Evolutionary conservation across 139 green algal genomes (phyloP), one percentile per base, ranked within the genome.

Genomic region (Coccomyxa sp.): DNA sequence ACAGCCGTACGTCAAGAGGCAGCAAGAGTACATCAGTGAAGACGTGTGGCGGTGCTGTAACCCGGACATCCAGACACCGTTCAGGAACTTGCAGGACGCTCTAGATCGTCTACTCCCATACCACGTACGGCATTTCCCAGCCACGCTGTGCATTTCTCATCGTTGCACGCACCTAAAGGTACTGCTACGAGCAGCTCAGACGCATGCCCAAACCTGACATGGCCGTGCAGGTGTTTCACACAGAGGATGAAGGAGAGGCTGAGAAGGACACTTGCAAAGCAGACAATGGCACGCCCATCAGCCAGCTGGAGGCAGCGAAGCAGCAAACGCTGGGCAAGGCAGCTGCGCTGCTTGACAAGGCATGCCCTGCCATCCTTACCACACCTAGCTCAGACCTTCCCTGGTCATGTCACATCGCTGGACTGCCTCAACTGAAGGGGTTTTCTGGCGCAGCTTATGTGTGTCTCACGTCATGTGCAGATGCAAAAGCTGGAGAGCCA

Each of bases 71-170:
- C 69, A 83, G 16, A 79, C 27, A 0, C 86, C 83, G 16, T 91
- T 91, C 41, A 37, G n/a, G 18, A 78, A 73, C 69, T 18, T 90
- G 7, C 78, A 85, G 27, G 86, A 91, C 58, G 86, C 88, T 0
- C 44, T 92, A 14, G 81, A 88, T 37, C 84, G 87, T n/a, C 85
- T 91, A 55, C 80, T 92, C 34, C 84, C 88, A 27, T 91, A 87
- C 33, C 86, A 91, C 55, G 87, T 91, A 36, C 77, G 85, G n/a
- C n/a, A n/a, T n/a, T n/a, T n/a, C 16, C 14, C 71, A 14, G 27
- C 27, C 5, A 64, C 22, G 50, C 50, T 64, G 44, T 64, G 50
- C 27, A 22, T 64, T 64, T 3, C 50, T 64, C 50, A 18, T 31
- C 50, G 27, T 64, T 22, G 27, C 50, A 10, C 27, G 50, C 50